Evolutionary conservation across 2,329 filamentous ascomycete genomes (phyloP), one percentile per base, ranked within the genome.

Genomic region (Fusarium metavorans): DNA sequence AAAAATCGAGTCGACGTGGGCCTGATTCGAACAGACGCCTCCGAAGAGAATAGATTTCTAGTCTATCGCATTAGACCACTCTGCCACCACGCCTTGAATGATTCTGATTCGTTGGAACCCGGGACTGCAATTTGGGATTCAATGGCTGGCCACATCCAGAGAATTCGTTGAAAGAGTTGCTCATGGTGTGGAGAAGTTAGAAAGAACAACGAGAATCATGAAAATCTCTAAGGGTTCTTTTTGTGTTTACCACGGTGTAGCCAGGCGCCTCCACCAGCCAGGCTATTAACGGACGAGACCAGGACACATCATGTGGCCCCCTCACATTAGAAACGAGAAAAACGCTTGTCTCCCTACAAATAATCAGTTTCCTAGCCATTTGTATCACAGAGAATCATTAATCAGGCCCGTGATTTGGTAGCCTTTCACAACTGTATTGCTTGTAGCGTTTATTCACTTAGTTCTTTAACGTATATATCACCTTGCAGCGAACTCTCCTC

Each of bases 31-130:
- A 56, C 52, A 34, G 52, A 56, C 30, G 52, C 30, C 52, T 56
- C 52, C 52, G 54, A 57, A 37, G 32, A 37, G 54, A 57, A 57
- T 57, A 57, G 54, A 57, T 57, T 57, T 57, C 54, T 57, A 57
- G 54, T 57, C 54, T 57, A 57, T 57, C 54, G 54, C 54, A 57
- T 57, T 57, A 57, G 54, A 57, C 54, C 54, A 57, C 54, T 57
- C 54, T 57, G 54, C 54, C 54, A 57, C 54, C 32, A 25, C 54
- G 54, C 54, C 54, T 57, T 57, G 13, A 2, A 27, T 27, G 52
- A 16, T 56, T 35, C 5, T 37, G 54, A 57, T 57, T 57, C 32
- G 54, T 20, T 57, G 54, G 11, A 20, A 14, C 4, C 2, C 6
- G 4, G 11, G 11, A 2, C 7, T 7, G 25, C 11, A 52, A 32